Base-by-base conservation (phyloP, 305 asterid species). In the Lippia alba region DNA sequence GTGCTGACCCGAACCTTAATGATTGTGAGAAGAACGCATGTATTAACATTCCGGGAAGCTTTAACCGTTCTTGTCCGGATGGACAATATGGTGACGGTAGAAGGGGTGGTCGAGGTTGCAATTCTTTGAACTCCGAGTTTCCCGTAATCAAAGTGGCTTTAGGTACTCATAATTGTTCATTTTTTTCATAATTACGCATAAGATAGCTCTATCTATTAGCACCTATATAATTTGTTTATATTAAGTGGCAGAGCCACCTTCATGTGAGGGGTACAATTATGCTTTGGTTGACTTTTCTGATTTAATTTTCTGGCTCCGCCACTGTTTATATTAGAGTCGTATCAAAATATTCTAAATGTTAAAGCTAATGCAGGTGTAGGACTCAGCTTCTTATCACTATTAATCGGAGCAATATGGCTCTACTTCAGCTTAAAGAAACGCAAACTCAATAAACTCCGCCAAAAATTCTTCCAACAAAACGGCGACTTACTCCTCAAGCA, bases 391-490 rank as follows among this genome's bases (percentile, higher is more conserved):
- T 53, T 91, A 56, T 69, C 86, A 17, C 10, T 89, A 11, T 56
- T 89, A 0, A 69, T 86, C 20, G 89, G 79, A 20, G 76, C 70
- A 34, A 79, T 87, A 0, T 85, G 84, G 91, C 30, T 87, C 12
- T 91, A 87, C 67, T 86, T 91, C 19, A 73, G 74, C 73, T 55
- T 83, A 64, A 86, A 86, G 78, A 85, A 86, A 66, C 76, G 94
- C 51, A 88, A 81, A 17, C 77, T 80, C 33, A 57, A 78, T 12
- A 76, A 84, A 70, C 83, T 74, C 4, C 75, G 96, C 32, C 87
- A 85, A 61, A 86, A 85, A 30, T 89, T 85, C 81, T 91, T 91
- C 80, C 87, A 85, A n/a, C 96, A 89, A 75, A 91, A 91, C 17
- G 96, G 96, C 0, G 97, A 96, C 12, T 10, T 82, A 17, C 53